Conservation (phyloP, 1,139 yeast species). For the Saccharomyces pastorianus region DNA sequence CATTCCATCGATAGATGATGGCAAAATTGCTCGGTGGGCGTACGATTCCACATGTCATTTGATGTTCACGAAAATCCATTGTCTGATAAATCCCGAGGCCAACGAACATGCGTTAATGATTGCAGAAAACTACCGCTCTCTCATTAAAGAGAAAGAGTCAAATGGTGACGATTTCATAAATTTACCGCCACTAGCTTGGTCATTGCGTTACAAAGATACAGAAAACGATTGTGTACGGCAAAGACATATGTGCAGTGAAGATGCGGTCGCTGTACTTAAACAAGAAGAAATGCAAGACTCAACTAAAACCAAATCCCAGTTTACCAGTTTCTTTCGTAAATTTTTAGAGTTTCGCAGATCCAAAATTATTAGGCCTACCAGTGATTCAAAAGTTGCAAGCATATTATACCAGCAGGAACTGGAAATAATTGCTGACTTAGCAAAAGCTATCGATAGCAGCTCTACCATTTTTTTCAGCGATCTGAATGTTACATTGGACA, state of each 20-base stretch:
- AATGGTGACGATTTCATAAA: conserved; percentile 9
- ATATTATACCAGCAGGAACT: not conserved
- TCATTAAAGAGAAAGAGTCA: conserved; percentile 6
- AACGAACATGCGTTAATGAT: conserved; percentile 3
- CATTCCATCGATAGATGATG: not conserved
- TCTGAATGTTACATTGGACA: not conserved
- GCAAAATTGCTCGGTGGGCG: not conserved
- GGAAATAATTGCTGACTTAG: not conserved
- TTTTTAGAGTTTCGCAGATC: not conserved
- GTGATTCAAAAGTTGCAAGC: not conserved
- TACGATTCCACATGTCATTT: conserved; percentile 1
- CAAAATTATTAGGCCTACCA: not conserved
- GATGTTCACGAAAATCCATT: not conserved
- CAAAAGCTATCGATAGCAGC: not conserved
- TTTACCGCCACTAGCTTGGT: conserved; percentile 17
- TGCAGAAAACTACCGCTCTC: conserved; percentile 1
- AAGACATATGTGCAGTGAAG: not conserved
- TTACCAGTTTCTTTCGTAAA: not conserved
- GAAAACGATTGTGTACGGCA: not conserved
- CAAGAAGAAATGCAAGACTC: not conserved
- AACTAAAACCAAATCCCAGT: not conserved
- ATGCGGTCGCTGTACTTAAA: not conserved
- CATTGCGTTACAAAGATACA: conserved; percentile 6
- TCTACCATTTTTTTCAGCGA: not conserved
- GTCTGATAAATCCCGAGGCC: not conserved